These are phyloP conservation scores for Talaromyces trachyspermus DNA, from an alignment of 495 filamentous ascomycete species.

Conservation along the genomic window DNA sequence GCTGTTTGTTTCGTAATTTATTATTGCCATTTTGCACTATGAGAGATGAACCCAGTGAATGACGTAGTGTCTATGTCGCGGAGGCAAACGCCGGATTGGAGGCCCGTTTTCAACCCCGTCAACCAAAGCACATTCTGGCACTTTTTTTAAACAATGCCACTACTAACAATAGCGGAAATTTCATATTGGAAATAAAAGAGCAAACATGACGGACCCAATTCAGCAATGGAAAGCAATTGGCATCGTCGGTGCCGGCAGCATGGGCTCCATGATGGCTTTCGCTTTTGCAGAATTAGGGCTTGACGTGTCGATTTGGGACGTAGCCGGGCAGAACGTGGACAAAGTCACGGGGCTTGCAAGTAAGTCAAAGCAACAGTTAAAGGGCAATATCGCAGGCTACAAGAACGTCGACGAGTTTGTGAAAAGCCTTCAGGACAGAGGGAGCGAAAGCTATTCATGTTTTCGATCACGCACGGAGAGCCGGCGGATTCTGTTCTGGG, in stretches of 20 bases:
- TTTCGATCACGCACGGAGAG: conserved; percentile 63
- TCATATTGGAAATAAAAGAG: background rate
- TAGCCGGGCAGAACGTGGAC: conserved; percentile 42
- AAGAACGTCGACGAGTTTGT: conserved; percentile 33
- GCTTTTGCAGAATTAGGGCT: conserved; percentile 56
- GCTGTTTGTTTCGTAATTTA: background rate
- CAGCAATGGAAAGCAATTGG: conserved; percentile 42
- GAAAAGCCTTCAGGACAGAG: conserved; percentile 28
- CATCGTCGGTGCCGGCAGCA: conserved; percentile 58
- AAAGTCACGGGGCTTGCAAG: conserved; percentile 19
- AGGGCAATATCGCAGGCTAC: conserved; percentile 29
- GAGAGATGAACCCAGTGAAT: background rate
- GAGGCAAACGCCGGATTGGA: background rate
- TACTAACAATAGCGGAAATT: background rate
- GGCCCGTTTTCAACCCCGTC: too few species aligned
- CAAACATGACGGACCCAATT: conserved; percentile 7
- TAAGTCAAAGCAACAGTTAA: conserved; percentile 12
- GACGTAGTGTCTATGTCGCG: background rate
- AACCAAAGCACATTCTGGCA: too few species aligned
- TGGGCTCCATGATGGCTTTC: conserved; percentile 60
- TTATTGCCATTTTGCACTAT: background rate
- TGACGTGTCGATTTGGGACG: conserved; percentile 55
- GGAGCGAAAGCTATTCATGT: conserved; percentile 48
- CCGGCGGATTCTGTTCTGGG: conserved; percentile 59
- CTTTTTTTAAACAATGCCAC: background rate